Evolutionary conservation across 257 asterid species (phyloP), one percentile per base, ranked within the genome.

Genomic region (Salvia rosmarinus): DNA sequence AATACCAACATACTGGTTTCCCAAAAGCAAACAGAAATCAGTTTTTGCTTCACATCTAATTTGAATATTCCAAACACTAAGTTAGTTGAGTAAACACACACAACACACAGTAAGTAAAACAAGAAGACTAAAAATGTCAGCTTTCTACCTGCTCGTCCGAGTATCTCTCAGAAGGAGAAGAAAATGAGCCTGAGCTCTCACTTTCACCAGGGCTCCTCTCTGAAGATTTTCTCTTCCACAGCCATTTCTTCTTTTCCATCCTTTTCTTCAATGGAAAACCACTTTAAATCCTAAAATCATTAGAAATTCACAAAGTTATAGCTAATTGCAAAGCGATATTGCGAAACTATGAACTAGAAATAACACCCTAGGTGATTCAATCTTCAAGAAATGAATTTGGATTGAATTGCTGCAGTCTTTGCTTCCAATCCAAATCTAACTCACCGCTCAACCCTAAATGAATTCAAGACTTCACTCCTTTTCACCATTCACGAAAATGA

Each of bases 201-300:
- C 88, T 85, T 75, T 87, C 94, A 21, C 94, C 94, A 0, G 92
- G 85, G 69, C 92, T 84, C 81, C 85, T 82, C 71, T 87, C 96
- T 0, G 90, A 82, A 64, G 90, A 60, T 68, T 77, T 85, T 68
- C 82, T 89, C 79, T 84, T 89, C 96, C 92, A 89, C 60, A 79
- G 75, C 95, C 96, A 89, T 75, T 87, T 89, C 83, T 88, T 80
- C 75, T 89, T 87, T 14, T 89, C 95, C 96, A 85, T 87, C 73
- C 58, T 65, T 49, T 47, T 14, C 28, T 21, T 32, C 59, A 64
- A 66, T 32, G 56, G 68, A 65, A 60, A 70, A 75, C 64, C 30
- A 68, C 17, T 8, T 19, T 61, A 34, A 43, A 75, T 59, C 56
- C 32, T 23, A 70, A 30, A 67, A 61, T 59, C 21, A 50, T 17